phyloP scores from a whole-genome alignment of 2,329 filamentous ascomycete genomes.

The Stachybotrys chartarum region DNA sequence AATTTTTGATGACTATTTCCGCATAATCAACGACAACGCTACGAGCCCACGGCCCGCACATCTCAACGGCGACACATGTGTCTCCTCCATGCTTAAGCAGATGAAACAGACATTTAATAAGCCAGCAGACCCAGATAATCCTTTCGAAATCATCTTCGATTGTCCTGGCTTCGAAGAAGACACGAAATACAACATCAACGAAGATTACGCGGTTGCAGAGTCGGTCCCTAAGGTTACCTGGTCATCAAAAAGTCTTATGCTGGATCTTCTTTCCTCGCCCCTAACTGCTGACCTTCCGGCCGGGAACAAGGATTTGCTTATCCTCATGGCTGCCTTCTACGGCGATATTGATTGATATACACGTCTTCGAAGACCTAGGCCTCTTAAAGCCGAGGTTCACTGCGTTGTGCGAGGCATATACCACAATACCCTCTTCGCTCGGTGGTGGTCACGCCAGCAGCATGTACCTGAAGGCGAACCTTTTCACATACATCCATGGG shows the following conservation, averaged over 20 bases:
- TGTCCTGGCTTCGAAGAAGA: constrained; percentile 2
- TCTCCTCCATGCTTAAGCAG: constrained; percentile 5
- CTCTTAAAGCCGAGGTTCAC: constrained; percentile 14
- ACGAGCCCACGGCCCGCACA: background rate
- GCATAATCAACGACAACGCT: constrained; percentile 7
- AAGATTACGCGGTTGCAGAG: constrained; percentile 13
- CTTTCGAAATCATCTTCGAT: no score
- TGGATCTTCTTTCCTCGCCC: constrained; percentile 16
- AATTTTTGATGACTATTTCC: constrained; percentile 28
- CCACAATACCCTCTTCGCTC: constrained; percentile 27
- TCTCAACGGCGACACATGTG: constrained; percentile 28
- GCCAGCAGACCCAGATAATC: constrained; percentile 1
- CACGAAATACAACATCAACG: constrained; percentile 17
- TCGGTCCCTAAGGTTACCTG: background rate
- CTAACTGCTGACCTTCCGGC: constrained; percentile 27
- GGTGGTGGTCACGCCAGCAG: constrained; percentile 17
- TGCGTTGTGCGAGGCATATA: constrained; percentile 27
- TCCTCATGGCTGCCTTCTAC: constrained; percentile 26
- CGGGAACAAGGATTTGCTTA: constrained; percentile 28
- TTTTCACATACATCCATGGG: background rate
- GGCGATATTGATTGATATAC: constrained; percentile 31
- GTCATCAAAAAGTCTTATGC: constrained; percentile 1
- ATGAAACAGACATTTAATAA: background rate
- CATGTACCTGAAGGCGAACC: background rate
- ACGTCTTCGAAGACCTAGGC: constrained; percentile 21